These are phyloP conservation scores for Lavandula angustifolia DNA, from an alignment of 257 asterid genomes.

Conservation along the genomic window DNA sequence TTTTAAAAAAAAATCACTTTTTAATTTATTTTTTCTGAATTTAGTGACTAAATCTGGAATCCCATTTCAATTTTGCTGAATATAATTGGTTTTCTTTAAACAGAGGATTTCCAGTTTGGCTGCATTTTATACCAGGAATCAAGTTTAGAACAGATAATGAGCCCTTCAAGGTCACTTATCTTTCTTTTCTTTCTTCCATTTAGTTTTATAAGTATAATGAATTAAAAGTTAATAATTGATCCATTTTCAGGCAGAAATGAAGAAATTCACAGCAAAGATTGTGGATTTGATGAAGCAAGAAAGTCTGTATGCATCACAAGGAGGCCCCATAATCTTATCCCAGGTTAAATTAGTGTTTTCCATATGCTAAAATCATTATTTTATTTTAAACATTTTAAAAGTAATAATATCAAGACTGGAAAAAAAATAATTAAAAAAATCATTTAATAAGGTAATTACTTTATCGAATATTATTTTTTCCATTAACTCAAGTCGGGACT, in stretches of 20 bases:
- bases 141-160: constrained; percentile 74
- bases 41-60: background rate
- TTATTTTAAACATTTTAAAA: background rate
- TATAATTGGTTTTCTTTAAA: constrained; percentile 9
- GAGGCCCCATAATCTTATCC: constrained; percentile 88
- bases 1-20: background rate
- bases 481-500: too few species aligned
- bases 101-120: constrained; percentile 97
- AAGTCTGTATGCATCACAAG: constrained; percentile 78
- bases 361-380: too few species aligned
- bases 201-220: background rate
- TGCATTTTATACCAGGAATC: constrained; percentile 84
- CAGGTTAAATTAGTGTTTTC: constrained; percentile 52
- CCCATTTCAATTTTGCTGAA: background rate
- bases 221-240: too few species aligned
- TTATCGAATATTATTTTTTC: too few species aligned
- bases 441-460: too few species aligned
- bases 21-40: background rate
- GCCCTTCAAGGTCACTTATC: constrained; percentile 64
- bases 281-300: constrained; percentile 87
- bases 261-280: constrained; percentile 78
- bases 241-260: constrained; percentile 75
- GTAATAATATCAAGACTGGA: too few species aligned
- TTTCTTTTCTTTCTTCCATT: background rate
- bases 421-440: too few species aligned